These are phyloP conservation scores for Beauveria scarabaeidicola DNA, from an alignment of 2,329 filamentous ascomycete genomes.

Conservation along the genomic window DNA sequence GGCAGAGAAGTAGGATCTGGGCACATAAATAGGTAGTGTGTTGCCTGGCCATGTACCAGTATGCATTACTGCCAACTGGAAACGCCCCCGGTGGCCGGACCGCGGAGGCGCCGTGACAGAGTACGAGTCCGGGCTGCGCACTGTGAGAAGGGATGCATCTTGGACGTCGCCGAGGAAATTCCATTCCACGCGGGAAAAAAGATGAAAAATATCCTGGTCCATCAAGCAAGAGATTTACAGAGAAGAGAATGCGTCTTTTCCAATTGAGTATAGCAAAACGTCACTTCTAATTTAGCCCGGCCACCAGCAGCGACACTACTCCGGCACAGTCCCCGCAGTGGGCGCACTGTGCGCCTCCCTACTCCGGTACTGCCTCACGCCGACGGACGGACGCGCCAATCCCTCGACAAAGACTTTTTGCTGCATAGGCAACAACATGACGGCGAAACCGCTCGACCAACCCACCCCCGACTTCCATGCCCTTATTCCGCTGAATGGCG, in stretches of 20 bases:
- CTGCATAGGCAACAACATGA: background rate
- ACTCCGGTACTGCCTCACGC: conserved; percentile 1
- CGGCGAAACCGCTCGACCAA: background rate
- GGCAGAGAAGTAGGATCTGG: background rate
- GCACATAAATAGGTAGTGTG: background rate
- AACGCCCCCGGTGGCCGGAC: conserved; percentile 7
- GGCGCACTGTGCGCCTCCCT: background rate
- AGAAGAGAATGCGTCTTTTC: background rate
- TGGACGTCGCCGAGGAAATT: too few species aligned
- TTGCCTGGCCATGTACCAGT: background rate
- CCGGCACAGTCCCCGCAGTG: background rate
- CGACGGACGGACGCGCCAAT: background rate
- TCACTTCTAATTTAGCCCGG: background rate
- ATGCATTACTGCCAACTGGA: background rate
- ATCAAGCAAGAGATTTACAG: too few species aligned
- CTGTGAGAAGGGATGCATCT: background rate
- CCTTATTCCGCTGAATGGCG: conserved; percentile 10
- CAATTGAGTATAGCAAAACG: background rate
- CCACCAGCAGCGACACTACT: background rate
- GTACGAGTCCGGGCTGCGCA: background rate
- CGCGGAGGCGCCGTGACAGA: background rate
- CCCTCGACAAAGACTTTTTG: background rate
- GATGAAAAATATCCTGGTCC: too few species aligned
- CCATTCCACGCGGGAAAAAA: too few species aligned
- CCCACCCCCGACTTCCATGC: background rate